phyloP scores from a whole-genome alignment of 2,329 filamentous ascomycete genomes.

The Colletotrichum trifolii region DNA sequence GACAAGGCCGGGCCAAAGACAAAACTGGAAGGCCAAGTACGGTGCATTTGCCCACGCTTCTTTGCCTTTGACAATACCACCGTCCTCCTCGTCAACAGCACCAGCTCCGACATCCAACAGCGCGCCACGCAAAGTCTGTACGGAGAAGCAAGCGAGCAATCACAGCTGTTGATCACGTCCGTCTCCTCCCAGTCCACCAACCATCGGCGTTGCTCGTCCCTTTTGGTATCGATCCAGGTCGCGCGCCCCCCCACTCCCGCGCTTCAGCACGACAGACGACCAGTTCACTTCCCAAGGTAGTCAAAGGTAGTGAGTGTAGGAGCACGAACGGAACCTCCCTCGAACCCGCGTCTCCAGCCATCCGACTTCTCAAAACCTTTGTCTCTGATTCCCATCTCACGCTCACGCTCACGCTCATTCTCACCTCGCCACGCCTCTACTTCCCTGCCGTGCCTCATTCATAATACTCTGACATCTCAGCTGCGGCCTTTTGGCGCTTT shows the following conservation, averaged over 20 bases:
- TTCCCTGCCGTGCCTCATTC: background rate
- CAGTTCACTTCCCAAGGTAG: background rate
- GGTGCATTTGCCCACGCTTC: constrained; percentile 4
- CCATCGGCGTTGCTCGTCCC: constrained; percentile 12
- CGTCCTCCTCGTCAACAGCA: background rate
- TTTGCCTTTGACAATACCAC: background rate
- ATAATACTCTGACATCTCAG: too few relatives aligned
- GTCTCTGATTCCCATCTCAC: constrained; percentile 18
- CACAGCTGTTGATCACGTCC: constrained; percentile 15
- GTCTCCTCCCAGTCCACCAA: constrained; percentile 1
- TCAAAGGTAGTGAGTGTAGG: too few relatives aligned
- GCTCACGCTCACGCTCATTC: background rate
- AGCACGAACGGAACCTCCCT: constrained; percentile 23
- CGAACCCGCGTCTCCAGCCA: constrained; percentile 9
- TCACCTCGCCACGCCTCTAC: constrained; percentile 11
- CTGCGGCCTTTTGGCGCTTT: too few relatives aligned
- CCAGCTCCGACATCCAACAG: constrained; percentile 19
- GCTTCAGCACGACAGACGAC: constrained; percentile 27
- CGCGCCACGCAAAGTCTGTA: constrained; percentile 7
- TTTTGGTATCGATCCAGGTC: constrained; percentile 24
- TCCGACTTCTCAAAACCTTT: constrained; percentile 10
- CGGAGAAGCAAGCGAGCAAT: constrained; percentile 15
- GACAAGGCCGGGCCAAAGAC: constrained; percentile 5
- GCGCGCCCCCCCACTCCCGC: constrained; percentile 28
- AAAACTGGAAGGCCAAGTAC: background rate